Base-by-base conservation (phyloP, 495 filamentous ascomycete species). In the Xylaria sp. region DNA sequence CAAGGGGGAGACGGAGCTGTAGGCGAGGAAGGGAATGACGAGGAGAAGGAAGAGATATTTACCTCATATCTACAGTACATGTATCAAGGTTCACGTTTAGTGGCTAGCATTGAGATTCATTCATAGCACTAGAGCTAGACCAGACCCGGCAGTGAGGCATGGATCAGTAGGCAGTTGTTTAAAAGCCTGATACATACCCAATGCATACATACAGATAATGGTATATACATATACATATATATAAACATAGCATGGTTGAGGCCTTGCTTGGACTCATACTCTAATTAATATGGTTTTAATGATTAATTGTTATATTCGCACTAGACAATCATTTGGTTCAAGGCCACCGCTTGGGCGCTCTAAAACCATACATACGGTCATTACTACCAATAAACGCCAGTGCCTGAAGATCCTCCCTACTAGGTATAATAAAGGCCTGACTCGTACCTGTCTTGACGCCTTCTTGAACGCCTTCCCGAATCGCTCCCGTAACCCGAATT, bases 391-490 rank as follows among this genome's bases (percentile, higher is more conserved):
- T 63, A 24, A 63, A 70, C 58, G 46, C 68, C 63, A 61, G 46
- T 33, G 14, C 31, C 35, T 24, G 31, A 35, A 69, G 62, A 8
- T 59, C 33, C 21, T 63, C 8, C 44, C 24, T 44, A 43, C 43
- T 21, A 63, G 46, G 46, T 70, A 63, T 70, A 70, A 44, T 70
- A 61, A 52, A 41, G 67, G 9, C 29, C 31, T 15, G 52, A 31
- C 44, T 63, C 21, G 33, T 55, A 35, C 50, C 68, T 50, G 58
- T 63, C 46, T 63, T 24, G 21, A 55, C 46, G 55, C 68, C 68
- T 50, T 61, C 37, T 62, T 37, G n/a, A 71, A 63, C 66, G 72
- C 72, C 74, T 44, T 69, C 72, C 71, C 73, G 33, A 59, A 55
- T 62, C 11, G 6, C 31, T 24, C 5, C 46, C 21, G 11, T 41